A percentile compares a stretch with the other conserved stretches of the same genome.
phyloP scores from a whole-genome alignment of 2,329 filamentous ascomycete genomes.

The Gliomastix tumulicola region DNA sequence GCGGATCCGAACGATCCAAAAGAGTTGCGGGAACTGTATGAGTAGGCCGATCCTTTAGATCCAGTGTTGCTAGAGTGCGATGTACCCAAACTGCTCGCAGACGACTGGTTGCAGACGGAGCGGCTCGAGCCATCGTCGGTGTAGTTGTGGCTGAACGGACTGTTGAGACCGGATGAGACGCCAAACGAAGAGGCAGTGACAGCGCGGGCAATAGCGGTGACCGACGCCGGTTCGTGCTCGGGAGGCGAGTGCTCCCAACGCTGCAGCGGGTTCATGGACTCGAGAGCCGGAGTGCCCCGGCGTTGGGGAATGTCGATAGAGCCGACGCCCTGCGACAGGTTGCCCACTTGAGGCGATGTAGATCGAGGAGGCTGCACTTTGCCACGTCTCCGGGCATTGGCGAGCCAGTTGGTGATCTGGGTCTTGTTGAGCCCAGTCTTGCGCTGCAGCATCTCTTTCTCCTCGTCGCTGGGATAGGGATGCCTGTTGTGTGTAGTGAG shows the following conservation, averaged over 20 bases:
- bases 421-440: slow-evolving; percentile 74
- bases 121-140: slow-evolving; percentile 55
- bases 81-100: slow-evolving; percentile 52
- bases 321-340: slow-evolving; percentile 40
- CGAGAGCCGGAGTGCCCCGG: slow-evolving; percentile 45
- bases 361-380: slow-evolving; percentile 66
- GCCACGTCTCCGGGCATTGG: slow-evolving; percentile 76
- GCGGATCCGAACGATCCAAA: slow-evolving; percentile 42
- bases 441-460: slow-evolving; percentile 72
- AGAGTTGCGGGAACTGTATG: slow-evolving; percentile 50
- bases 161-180: slow-evolving; percentile 47
- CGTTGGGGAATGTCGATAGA: slow-evolving; percentile 69
- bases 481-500: slow-evolving; percentile 71
- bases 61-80: slow-evolving; percentile 53
- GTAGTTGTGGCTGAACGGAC: slow-evolving; percentile 49
- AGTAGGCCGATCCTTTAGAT: slow-evolving; percentile 53
- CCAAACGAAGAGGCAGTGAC: slow-evolving; percentile 46
- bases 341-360: slow-evolving; percentile 60
- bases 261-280: slow-evolving; percentile 49
- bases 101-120: slow-evolving; percentile 53
- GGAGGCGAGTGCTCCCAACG: slow-evolving; percentile 54
- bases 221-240: slow-evolving; percentile 53
- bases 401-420: slow-evolving; percentile 89
- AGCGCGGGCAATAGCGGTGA: slow-evolving; percentile 50
- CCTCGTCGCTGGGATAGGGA: slow-evolving; percentile 82